These are phyloP conservation scores for Coemansia reversa DNA, from an alignment of 192 early-diverging fungal genomes.

Conservation along the genomic window DNA sequence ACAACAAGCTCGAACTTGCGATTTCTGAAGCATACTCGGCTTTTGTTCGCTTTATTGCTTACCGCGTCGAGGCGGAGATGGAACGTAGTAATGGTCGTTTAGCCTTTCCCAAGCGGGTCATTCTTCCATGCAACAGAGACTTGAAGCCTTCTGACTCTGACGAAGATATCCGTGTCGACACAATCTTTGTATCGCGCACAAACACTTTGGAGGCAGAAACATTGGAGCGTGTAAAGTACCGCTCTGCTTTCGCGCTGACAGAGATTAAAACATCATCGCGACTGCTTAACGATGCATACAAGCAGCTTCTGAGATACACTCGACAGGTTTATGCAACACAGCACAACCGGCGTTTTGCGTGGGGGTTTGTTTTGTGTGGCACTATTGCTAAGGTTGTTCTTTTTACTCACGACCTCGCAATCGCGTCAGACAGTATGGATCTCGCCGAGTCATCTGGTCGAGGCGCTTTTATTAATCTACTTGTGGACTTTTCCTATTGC, in stretches of 20 bases:
- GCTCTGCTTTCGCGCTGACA: not conserved
- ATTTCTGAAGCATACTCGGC: not conserved
- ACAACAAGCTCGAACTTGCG: not conserved
- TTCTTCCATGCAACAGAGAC: not conserved
- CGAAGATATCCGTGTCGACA: not conserved
- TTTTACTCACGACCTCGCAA: slow-evolving; percentile 1
- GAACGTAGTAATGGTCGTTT: not conserved
- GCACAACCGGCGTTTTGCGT: slow-evolving; percentile 7
- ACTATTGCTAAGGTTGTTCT: not conserved
- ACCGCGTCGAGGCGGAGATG: not conserved
- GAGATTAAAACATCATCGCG: not conserved
- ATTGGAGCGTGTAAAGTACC: not conserved
- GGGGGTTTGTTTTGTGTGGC: slow-evolving; percentile 1
- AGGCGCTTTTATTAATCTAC: not conserved
- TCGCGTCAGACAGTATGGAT: not conserved
- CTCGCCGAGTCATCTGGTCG: not conserved
- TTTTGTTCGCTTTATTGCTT: not conserved
- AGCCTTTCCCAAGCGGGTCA: not conserved
- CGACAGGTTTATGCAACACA: slow-evolving; percentile 1
- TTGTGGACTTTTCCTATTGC: slow-evolving; percentile 1
- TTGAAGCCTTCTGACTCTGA: not conserved
- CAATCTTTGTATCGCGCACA: not conserved
- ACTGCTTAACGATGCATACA: not conserved
- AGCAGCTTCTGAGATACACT: slow-evolving; percentile 1
- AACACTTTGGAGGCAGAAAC: not conserved